Base-by-base conservation (phyloP, 805 yeast species). In the Nakazawaea siamensis region DNA sequence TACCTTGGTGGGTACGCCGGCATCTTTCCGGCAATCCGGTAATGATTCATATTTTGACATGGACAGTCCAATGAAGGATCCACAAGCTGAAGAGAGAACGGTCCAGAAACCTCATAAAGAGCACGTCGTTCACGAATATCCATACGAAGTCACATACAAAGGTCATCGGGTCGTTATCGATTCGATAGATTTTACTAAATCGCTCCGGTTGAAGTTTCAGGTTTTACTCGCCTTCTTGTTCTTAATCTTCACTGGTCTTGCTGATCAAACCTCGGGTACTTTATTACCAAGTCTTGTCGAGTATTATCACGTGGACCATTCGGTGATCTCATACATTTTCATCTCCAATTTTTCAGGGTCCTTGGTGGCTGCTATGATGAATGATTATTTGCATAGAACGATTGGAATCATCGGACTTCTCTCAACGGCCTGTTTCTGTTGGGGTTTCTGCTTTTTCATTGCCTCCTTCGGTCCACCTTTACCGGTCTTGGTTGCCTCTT, bases 261-360 rank as follows among this genome's bases (percentile, higher is more conserved):
- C 66, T 5, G 85, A 78, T 44, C 81, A 77, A 47, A 60, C 79
- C 0, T 51, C 75, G 16, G 85, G 85, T 0, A 66, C 82, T 0
- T 47, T 77, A 27, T 57, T 78, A 40, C 80, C 81, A 2, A 56
- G 64, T 28, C 41, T 76, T n/a, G 67, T 73, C 36, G 51, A 47
- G 3, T 53, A 69, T 33, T 78, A 75, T 48, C 20, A 56, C 2
- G 61, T 76, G 5, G 57, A 67, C 40, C 71, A 79, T 43, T 51
- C 69, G 1, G 57, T 59, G 18, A 18, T 37, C 4, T 37, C 39
- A 23, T 32, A 37, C 15, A 37, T 37, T 11, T 37, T 37, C 21
- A 31, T 37, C 13, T 33, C 39, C 12, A 36, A 33, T 8, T 37
- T 37, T 16, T 14, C 16, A 6, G 39, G 39, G 8, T 37, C 35